Conservation (phyloP, 345 rosid species). For the Balakata baccata region DNA sequence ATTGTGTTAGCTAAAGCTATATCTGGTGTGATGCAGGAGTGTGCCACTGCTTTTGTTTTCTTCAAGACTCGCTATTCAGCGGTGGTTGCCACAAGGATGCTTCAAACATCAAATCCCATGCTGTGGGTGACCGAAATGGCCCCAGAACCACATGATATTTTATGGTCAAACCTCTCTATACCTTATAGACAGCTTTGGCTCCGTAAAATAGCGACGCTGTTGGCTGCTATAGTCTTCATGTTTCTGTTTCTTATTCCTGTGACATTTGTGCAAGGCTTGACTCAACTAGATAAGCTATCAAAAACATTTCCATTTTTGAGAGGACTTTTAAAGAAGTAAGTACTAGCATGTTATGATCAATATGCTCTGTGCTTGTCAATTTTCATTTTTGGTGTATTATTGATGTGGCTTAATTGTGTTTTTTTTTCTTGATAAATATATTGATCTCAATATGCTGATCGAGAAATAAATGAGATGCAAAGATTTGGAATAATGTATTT, state of each 20-base stretch:
- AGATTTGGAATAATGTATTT: background rate
- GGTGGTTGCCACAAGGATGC: constrained; percentile 68
- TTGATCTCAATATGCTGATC: background rate
- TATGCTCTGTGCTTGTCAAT: constrained; percentile 6
- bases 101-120: constrained; percentile 88
- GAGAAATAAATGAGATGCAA: background rate
- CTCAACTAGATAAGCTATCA: constrained; percentile 59
- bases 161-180: constrained; percentile 80
- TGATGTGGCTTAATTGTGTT: background rate
- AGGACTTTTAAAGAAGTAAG: constrained; percentile 58
- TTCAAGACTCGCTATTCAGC: constrained; percentile 90
- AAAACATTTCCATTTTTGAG: constrained; percentile 58
- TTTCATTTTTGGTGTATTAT: background rate
- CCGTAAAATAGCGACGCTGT: constrained; percentile 59
- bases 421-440: background rate
- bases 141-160: constrained; percentile 89
- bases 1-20: background rate
- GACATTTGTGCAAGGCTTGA: constrained; percentile 71
- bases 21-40: constrained; percentile 50
- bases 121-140: constrained; percentile 86
- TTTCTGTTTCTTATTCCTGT: constrained; percentile 73
- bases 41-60: constrained; percentile 86
- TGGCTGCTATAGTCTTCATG: constrained; percentile 69
- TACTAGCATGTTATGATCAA: constrained; percentile 15
- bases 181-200: constrained; percentile 87